phyloP scores from a whole-genome alignment of 2,329 filamentous ascomycete genomes.

The Xylariaceae sp. region DNA sequence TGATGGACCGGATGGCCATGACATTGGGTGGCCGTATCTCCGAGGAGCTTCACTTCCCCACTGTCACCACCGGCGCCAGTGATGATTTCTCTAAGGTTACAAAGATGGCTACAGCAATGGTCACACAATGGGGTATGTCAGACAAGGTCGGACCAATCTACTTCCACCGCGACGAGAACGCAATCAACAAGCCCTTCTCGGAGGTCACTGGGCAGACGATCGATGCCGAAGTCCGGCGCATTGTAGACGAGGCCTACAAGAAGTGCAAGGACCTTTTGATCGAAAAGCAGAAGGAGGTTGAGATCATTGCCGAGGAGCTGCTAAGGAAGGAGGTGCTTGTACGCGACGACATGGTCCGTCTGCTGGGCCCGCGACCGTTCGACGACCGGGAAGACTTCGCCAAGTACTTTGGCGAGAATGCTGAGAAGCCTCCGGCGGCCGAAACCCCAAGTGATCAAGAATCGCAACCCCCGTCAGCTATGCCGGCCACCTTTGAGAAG shows the following conservation, averaged over 20 bases:
- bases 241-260: constrained; percentile 88
- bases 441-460: constrained; percentile 27
- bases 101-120: constrained; percentile 92
- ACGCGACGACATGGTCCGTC: constrained; percentile 84
- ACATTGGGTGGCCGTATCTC: constrained; percentile 91
- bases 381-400: constrained; percentile 82
- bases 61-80: constrained; percentile 87
- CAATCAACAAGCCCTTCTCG: constrained; percentile 90
- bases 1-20: constrained; percentile 99
- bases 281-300: constrained; percentile 83
- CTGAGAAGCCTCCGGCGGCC: constrained; percentile 48
- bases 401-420: constrained; percentile 77
- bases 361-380: constrained; percentile 80
- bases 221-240: constrained; percentile 82
- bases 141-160: constrained; percentile 88
- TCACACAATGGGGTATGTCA: constrained; percentile 99
- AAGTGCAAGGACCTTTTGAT: constrained; percentile 79
- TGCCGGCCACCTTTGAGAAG: constrained; percentile 28
- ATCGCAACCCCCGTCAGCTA: constrained; percentile 22
- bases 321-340: constrained; percentile 86
- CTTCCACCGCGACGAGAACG: constrained; percentile 78
- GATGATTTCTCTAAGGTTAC: constrained; percentile 99
- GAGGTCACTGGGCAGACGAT: constrained; percentile 91
- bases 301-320: constrained; percentile 86
- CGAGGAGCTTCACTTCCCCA: constrained; percentile 94